Percentiles rank a stretch among this genome's conserved stretches.
These are phyloP conservation scores for Kodamaea lidongshanica DNA, from an alignment of 805 yeast genomes.

Conservation along the genomic window DNA sequence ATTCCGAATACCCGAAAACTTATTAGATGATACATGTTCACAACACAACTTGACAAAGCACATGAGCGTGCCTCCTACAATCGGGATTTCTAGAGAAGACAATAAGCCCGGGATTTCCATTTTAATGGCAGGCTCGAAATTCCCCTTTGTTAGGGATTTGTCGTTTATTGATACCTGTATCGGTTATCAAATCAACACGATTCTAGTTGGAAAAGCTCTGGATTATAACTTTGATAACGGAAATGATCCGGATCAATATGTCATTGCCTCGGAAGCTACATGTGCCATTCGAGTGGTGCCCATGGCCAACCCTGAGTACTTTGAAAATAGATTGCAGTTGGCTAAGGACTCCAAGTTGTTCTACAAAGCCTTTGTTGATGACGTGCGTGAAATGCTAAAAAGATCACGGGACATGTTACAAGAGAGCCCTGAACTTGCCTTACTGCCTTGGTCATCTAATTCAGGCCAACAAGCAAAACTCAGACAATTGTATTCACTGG, in stretches of 20 bases:
- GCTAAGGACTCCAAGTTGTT: constrained; percentile 19
- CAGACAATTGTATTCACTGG: constrained; percentile 28
- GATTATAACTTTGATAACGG: constrained; percentile 21
- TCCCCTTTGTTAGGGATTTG: constrained; percentile 24
- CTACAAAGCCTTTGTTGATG: constrained; percentile 30
- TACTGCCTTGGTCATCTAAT: constrained; percentile 7
- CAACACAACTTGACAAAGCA: constrained; percentile 29
- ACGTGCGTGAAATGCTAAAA: constrained; percentile 23
- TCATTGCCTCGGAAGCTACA: constrained; percentile 29
- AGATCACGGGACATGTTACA: constrained; percentile 15
- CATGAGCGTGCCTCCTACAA: constrained; percentile 31
- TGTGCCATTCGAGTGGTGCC: constrained; percentile 35
- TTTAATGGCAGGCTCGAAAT: constrained; percentile 19
- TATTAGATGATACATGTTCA: constrained; percentile 37
- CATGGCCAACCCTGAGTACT: constrained; percentile 16
- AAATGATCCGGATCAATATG: constrained; percentile 24
- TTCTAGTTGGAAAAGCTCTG: constrained; percentile 36
- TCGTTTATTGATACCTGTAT: constrained; percentile 31
- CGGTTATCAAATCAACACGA: constrained; percentile 32
- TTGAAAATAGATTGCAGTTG: constrained; percentile 12
- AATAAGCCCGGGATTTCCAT: constrained; percentile 16
- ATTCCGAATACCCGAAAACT: constrained; percentile 35
- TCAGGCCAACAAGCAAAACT: constrained; percentile 15
- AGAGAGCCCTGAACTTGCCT: constrained; percentile 8
- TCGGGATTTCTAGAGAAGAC: constrained; percentile 29